Evolutionary conservation across 2,329 filamentous ascomycete species (phyloP).

Genomic region (Davidsoniella neocaledoniae): DNA sequence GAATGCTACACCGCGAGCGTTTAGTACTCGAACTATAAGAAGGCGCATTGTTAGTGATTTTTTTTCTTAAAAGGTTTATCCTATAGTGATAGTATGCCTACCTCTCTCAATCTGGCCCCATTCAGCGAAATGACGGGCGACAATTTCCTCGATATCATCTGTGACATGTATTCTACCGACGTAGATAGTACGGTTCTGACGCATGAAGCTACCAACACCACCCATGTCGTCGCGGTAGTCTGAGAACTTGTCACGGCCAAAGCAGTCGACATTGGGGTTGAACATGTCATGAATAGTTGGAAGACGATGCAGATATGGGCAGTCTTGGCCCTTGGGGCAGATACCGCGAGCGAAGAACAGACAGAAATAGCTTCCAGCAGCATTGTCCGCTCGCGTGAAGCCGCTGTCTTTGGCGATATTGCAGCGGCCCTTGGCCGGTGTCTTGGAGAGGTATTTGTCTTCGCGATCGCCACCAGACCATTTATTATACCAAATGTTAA

Average conservation of each 20-base stretch:
- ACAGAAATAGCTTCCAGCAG: conserved; percentile 77
- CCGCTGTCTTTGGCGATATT: conserved; percentile 66
- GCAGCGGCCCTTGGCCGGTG: conserved; percentile 68
- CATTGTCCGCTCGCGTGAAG: conserved; percentile 61
- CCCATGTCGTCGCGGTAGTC: conserved; percentile 98
- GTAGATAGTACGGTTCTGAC: conserved; percentile 87
- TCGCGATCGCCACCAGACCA: conserved; percentile 93
- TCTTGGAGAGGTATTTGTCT: conserved; percentile 74
- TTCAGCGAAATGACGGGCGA: conserved; percentile 87
- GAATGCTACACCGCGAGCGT: conserved; percentile 79
- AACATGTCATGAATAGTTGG: conserved; percentile 79
- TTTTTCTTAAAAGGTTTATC: neutral
- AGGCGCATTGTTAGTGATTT: neutral
- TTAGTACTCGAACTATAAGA: conserved; percentile 53
- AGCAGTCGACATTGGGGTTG: conserved; percentile 88
- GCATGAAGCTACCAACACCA: conserved; percentile 82
- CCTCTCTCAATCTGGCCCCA: conserved; percentile 84
- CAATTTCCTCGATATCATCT: conserved; percentile 93
- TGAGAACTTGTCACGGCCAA: conserved; percentile 78
- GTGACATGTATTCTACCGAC: conserved; percentile 87
- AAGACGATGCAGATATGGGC: conserved; percentile 81
- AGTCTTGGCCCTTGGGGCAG: conserved; percentile 78
- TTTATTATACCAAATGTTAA: conserved; percentile 99
- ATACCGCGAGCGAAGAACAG: conserved; percentile 73
- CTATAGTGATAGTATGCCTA: conserved; percentile 18